Evolutionary conservation across 2,329 filamentous ascomycete genomes (phyloP).

Genomic region (Fusarium keratoplasticum): DNA sequence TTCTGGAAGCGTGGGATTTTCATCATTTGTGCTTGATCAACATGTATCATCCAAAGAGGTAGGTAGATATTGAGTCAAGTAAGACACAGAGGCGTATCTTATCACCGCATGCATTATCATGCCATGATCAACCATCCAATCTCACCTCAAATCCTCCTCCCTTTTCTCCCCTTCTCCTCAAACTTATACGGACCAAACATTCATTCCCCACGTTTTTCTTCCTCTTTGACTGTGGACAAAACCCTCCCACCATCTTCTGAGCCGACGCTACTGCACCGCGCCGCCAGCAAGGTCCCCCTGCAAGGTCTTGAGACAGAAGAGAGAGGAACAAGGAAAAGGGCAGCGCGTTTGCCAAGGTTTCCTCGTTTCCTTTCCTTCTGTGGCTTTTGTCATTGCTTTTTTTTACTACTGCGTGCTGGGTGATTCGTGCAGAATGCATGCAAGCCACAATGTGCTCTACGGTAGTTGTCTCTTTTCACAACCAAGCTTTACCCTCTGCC

Average conservation of each 20-base stretch:
- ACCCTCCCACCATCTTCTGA: conserved; percentile 24
- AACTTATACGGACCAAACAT: not conserved
- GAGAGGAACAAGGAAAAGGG: not conserved
- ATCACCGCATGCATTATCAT: not conserved
- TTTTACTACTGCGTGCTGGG: conserved; percentile 2
- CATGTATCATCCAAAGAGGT: not conserved
- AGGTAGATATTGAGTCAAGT: not conserved
- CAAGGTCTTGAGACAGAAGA: not conserved
- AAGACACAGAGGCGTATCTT: not conserved
- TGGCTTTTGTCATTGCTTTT: not conserved
- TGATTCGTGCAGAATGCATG: not conserved
- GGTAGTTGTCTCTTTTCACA: conserved; percentile 40
- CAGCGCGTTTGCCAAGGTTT: not conserved
- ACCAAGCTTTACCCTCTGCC: not conserved
- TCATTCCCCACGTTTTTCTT: conserved; percentile 9
- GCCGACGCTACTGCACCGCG: conserved; percentile 17
- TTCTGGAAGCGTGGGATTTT: not conserved
- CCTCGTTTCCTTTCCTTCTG: not conserved
- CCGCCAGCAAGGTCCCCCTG: not conserved
- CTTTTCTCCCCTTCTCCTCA: not conserved
- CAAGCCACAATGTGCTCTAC: conserved; percentile 4
- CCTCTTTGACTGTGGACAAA: not conserved
- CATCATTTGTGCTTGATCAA: not conserved
- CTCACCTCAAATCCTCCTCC: not conserved
- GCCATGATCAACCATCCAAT: conserved; percentile 7